These are phyloP conservation scores for Kluyveromyces sp. DNA, from an alignment of 1,139 yeast genomes.

Conservation along the genomic window DNA sequence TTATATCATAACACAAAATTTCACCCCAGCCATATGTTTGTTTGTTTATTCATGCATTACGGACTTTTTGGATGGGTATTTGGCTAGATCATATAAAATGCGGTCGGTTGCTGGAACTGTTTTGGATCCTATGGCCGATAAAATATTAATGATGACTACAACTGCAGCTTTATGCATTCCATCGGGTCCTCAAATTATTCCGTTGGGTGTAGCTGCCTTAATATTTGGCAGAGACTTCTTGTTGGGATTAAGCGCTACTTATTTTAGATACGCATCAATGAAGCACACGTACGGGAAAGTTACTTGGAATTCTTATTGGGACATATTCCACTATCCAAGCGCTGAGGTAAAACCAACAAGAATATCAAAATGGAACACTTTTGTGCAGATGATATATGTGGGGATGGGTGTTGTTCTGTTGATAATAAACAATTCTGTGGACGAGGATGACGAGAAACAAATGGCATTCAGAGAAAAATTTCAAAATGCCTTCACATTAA, in stretches of 20 bases:
- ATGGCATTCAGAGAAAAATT: slow-evolving; percentile 5
- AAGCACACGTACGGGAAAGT: slow-evolving; percentile 51
- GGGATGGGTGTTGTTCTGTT: slow-evolving; percentile 62
- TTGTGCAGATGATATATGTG: slow-evolving; percentile 83
- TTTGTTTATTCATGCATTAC: slow-evolving; percentile 84
- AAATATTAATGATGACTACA: slow-evolving; percentile 77
- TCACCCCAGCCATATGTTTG: slow-evolving; percentile 56
- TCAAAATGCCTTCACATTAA: slow-evolving; percentile 24
- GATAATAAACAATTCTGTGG: slow-evolving; percentile 14
- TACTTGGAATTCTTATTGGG: slow-evolving; percentile 64
- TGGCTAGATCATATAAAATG: slow-evolving; percentile 75
- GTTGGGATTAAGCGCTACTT: slow-evolving; percentile 68
- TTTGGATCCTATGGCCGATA: slow-evolving; percentile 93
- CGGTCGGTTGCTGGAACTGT: slow-evolving; percentile 83
- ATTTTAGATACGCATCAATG: slow-evolving; percentile 64
- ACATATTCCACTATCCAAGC: slow-evolving; percentile 63
- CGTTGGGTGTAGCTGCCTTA: slow-evolving; percentile 56
- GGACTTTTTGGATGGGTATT: slow-evolving; percentile 83
- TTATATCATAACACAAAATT: slow-evolving; percentile 54
- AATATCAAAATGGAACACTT: slow-evolving; percentile 83
- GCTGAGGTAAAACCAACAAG: slow-evolving; percentile 87
- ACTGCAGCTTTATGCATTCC: slow-evolving; percentile 64
- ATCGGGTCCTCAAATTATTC: slow-evolving; percentile 50
- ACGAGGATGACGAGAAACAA: slow-evolving; percentile 11
- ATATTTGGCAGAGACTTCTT: slow-evolving; percentile 82